These are phyloP conservation scores for Trichoderma gracile DNA, from an alignment of 2,329 filamentous ascomycete species.

Conservation along the genomic window DNA sequence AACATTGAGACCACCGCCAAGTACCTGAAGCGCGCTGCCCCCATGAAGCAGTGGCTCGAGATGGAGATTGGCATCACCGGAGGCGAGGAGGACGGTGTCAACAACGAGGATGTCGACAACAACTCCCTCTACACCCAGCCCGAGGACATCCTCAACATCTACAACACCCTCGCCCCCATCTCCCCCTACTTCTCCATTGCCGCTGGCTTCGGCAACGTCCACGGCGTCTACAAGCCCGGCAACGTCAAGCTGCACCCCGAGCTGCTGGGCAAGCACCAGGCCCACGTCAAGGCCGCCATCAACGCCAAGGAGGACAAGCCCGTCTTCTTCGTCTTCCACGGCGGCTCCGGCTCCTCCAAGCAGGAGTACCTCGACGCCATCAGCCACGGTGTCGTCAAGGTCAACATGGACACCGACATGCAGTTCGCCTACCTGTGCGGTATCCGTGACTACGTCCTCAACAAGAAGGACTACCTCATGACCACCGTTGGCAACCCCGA, in stretches of 20 bases:
- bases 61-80: conserved; percentile 90
- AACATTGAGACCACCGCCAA: conserved; percentile 91
- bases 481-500: conserved; percentile 92
- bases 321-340: conserved; percentile 99
- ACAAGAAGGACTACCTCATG: conserved; percentile 92
- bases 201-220: conserved; percentile 97
- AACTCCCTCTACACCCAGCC: conserved; percentile 96
- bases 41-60: conserved; percentile 99
- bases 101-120: conserved; percentile 98
- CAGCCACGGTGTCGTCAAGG: conserved; percentile 94
- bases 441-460: conserved; percentile 90
- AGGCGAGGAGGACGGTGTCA: conserved; percentile 96
- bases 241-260: conserved; percentile 97
- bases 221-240: conserved; percentile 97
- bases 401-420: conserved; percentile 98
- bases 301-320: conserved; percentile 76
- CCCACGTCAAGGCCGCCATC: conserved; percentile 81
- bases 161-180: conserved; percentile 81
- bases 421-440: conserved; percentile 92
- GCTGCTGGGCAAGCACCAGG: conserved; percentile 95
- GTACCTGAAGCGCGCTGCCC: conserved; percentile 91
- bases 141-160: conserved; percentile 91
- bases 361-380: conserved; percentile 89
- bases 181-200: conserved; percentile 97
- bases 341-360: conserved; percentile 88